phyloP scores from a whole-genome alignment of 2,329 filamentous ascomycete species.

The Epichloe sp. region DNA sequence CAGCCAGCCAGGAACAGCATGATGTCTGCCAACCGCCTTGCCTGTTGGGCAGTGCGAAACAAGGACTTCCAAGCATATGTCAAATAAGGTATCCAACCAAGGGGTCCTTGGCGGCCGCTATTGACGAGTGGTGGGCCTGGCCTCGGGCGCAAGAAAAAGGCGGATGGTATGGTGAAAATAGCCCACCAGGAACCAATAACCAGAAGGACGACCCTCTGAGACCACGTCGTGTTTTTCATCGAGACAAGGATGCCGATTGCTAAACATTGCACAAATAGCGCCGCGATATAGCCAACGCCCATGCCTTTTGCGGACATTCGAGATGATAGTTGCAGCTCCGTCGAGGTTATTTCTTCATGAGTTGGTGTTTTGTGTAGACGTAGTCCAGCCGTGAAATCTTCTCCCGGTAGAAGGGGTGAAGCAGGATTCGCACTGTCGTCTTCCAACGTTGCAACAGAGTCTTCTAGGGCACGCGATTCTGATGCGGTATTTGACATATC shows the following conservation, averaged over 20 bases:
- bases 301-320: conserved; percentile 87
- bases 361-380: conserved; percentile 26
- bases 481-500: conserved; percentile 18
- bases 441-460: conserved; percentile 18
- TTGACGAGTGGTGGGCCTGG: conserved; percentile 68
- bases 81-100: conserved; percentile 56
- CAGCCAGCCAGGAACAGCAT: conserved; percentile 73
- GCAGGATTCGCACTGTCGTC: conserved; percentile 27
- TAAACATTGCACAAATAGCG: conserved; percentile 69
- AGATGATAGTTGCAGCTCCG: conserved; percentile 70
- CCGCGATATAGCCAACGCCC: conserved; percentile 84
- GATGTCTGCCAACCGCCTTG: conserved; percentile 59
- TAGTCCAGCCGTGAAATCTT: conserved; percentile 11
- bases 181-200: conserved; percentile 89
- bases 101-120: conserved; percentile 22
- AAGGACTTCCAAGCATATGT: conserved; percentile 77
- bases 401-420: conserved; percentile 31
- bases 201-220: conserved; percentile 75
- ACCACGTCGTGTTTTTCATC: conserved; percentile 68
- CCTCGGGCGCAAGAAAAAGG: conserved; percentile 73
- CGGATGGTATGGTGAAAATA: conserved; percentile 75
- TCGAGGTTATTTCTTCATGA: conserved; percentile 39
- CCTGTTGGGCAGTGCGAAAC: conserved; percentile 64
- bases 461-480: conserved; percentile 23
- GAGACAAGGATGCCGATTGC: conserved; percentile 64